Base-by-base conservation (phyloP, 1,284 basidiomycete species). In the Microbotryomycetes sp. region DNA sequence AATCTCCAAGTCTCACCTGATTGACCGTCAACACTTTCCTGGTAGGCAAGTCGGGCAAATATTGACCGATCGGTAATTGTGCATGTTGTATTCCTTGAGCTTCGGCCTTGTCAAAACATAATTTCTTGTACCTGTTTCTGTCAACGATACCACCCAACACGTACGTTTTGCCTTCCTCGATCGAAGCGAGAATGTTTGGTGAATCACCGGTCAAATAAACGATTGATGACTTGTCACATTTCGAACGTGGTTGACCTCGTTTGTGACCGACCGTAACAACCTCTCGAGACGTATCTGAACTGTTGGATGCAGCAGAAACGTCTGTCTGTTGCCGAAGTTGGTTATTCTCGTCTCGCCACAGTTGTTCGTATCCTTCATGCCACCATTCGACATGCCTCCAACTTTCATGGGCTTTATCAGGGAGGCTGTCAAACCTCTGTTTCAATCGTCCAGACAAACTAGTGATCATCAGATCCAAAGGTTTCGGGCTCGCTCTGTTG, bases 21-120 rank as follows among this genome's bases (percentile, higher is more conserved):
- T 99, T 98, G 58, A 99, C 92, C 0, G 96, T 98, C 65, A 99
- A 80, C 28, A 99, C 92, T 73, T 97, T 97, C 60, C 96, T 85
- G 3, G 92, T 92, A 22, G 86, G 83, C 67, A 98, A 79, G 56
- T 87, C 81, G 49, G 86, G 80, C 51, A 97, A 80, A 75, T 89
- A 93, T 63, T 85, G 85, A 16, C 89, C 88, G 58, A 99, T 97
- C 1, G 96, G 96, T 52, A 99, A 82, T 50, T 90, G 86, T 7
- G 93, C 96, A 46, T 89, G 87, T 31, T 86, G 82, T 60, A 98
- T 83, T 1, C 83, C 84, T 12, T 87, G 81, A 52, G 79, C 78
- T 48, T 82, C 80, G 2, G 96, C 92, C 77, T 94, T 96, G 74
- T 90, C 82, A 58, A 89, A 80, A 75, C 96, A 98, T 23, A 98